phyloP scores from a whole-genome alignment of 2,329 filamentous ascomycete genomes.

The Colletotrichum zoysiae region DNA sequence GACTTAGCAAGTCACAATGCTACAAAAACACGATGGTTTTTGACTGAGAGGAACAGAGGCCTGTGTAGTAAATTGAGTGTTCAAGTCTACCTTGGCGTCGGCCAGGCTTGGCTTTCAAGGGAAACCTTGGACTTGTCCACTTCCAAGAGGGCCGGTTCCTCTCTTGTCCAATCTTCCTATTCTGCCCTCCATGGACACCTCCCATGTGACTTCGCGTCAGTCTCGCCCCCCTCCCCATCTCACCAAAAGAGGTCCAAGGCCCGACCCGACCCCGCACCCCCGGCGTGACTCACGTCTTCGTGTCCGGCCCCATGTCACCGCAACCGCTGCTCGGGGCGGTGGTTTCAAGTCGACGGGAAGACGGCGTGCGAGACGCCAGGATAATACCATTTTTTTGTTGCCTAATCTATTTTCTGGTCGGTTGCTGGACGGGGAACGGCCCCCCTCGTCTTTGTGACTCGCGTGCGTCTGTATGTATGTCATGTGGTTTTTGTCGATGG shows the following conservation, averaged over 20 bases:
- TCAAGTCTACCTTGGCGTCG: neutral
- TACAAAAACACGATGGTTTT: too few relatives aligned
- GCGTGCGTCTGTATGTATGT: neutral
- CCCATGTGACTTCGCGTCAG: constrained; percentile 50
- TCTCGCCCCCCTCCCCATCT: constrained; percentile 43
- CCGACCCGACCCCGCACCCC: constrained; percentile 20
- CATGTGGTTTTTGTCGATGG: constrained; percentile 17
- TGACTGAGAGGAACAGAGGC: neutral
- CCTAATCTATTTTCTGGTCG: neutral
- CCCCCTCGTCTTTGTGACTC: neutral
- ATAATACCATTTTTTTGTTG: neutral
- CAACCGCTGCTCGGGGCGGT: neutral
- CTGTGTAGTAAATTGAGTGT: neutral
- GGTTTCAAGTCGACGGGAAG: neutral
- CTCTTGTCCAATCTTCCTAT: neutral
- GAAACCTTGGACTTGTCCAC: neutral
- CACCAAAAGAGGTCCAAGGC: neutral
- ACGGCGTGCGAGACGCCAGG: neutral
- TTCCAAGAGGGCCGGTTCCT: neutral
- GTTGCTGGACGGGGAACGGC: neutral
- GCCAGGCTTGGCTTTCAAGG: neutral
- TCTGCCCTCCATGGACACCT: neutral
- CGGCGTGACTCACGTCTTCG: constrained; percentile 47
- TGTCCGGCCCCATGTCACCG: neutral
- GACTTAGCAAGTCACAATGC: neutral